Percentiles rank a stretch among this genome's conserved stretches.
These are phyloP conservation scores for Albugo candida DNA, from an alignment of 352 stramenopile genomes.

Conservation along the genomic window DNA sequence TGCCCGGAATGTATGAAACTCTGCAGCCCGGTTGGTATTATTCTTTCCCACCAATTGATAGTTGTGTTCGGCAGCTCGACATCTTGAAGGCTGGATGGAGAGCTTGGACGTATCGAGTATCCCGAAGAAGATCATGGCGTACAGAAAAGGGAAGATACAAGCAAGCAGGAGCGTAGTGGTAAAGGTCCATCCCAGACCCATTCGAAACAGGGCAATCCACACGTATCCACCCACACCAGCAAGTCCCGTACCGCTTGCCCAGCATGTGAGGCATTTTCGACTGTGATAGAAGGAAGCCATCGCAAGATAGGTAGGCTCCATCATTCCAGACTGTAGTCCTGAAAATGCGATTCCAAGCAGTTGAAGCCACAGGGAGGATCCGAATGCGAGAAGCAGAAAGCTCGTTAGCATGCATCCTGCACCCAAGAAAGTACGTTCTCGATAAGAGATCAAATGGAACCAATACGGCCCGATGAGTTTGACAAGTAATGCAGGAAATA, in stretches of 20 bases:
- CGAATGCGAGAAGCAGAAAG: conserved; percentile 51
- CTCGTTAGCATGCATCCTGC: conserved; percentile 64
- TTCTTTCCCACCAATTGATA: background rate
- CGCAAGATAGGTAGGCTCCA: conserved; percentile 78
- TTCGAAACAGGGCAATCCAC: conserved; percentile 64
- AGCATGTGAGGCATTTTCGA: conserved; percentile 70
- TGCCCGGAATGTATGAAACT: conserved; percentile 26
- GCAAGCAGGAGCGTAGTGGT: conserved; percentile 33
- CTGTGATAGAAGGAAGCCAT: conserved; percentile 72
- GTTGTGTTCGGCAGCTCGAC: background rate
- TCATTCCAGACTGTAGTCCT: conserved; percentile 71
- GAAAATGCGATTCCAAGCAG: conserved; percentile 79
- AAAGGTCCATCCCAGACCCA: conserved; percentile 48
- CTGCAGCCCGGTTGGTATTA: background rate
- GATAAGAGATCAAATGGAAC: conserved; percentile 86
- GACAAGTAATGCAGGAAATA: conserved; percentile 74
- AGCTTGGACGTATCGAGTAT: conserved; percentile 35
- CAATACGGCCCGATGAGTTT: conserved; percentile 85
- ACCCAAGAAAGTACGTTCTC: conserved; percentile 42
- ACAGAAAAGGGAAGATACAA: conserved; percentile 30
- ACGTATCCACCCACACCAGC: conserved; percentile 82
- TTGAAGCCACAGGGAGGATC: conserved; percentile 47
- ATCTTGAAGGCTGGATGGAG: background rate
- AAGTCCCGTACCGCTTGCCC: conserved; percentile 84
- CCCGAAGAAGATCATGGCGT: conserved; percentile 37